Evolutionary conservation across 2,329 filamentous ascomycete genomes (phyloP).

Genomic region (Ophiobolus disseminans): DNA sequence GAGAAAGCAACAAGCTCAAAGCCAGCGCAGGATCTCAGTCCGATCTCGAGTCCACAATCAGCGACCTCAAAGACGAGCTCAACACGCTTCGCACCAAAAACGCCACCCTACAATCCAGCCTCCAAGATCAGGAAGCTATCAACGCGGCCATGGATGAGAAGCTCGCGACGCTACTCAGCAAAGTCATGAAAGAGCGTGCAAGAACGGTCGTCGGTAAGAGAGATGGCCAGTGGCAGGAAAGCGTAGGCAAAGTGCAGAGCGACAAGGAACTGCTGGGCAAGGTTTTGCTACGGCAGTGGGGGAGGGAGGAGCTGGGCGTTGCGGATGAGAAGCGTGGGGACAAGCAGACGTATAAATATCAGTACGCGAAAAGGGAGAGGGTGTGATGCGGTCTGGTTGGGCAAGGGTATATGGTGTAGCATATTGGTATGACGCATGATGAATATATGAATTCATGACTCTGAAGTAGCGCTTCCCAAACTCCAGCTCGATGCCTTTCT

Average conservation of each 20-base stretch:
- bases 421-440: not conserved
- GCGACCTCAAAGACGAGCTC: conserved; percentile 15
- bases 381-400: not conserved
- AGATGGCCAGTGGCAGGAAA: conserved; percentile 45
- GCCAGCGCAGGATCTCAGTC: conserved; percentile 2
- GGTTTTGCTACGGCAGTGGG: conserved; percentile 47
- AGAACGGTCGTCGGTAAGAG: conserved; percentile 38
- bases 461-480: too few relatives aligned
- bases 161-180: conserved; percentile 34
- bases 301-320: conserved; percentile 42
- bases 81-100: conserved; percentile 22
- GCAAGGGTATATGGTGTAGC: not conserved
- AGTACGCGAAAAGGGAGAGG: conserved; percentile 30
- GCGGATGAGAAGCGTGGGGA: conserved; percentile 28
- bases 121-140: conserved; percentile 31
- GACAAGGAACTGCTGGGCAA: conserved; percentile 42
- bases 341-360: conserved; percentile 39
- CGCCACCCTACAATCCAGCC: conserved; percentile 24
- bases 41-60: conserved; percentile 10
- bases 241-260: conserved; percentile 21
- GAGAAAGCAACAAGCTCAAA: conserved; percentile 23
- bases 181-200: conserved; percentile 41
- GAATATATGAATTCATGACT: not conserved
- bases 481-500: too few relatives aligned
- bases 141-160: conserved; percentile 46